Evolutionary conservation across 768 basidiomycete genomes (phyloP).

Genomic region (Terana coerulea): DNA sequence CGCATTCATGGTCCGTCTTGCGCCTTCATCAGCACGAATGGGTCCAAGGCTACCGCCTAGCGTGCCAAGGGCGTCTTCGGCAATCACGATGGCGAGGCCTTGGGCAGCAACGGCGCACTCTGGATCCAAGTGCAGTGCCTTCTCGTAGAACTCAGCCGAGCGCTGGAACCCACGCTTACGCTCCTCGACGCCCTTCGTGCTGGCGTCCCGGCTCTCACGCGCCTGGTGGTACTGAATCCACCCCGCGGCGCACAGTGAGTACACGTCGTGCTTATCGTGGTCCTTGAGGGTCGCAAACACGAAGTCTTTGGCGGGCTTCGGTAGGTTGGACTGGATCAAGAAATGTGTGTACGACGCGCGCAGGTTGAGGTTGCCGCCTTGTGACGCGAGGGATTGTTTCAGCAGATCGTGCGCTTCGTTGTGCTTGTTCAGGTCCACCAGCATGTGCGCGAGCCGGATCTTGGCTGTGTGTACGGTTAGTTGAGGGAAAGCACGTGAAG

Average conservation of each 20-base stretch:
- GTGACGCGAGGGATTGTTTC: conserved; percentile 83
- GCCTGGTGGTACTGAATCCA: conserved; percentile 85
- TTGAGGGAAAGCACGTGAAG: background rate
- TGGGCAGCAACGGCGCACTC: conserved; percentile 91
- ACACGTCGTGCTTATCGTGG: conserved; percentile 83
- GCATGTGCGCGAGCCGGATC: conserved; percentile 84
- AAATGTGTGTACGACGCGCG: conserved; percentile 94
- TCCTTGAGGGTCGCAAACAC: conserved; percentile 87
- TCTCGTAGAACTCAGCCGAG: conserved; percentile 89
- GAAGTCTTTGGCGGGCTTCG: conserved; percentile 79
- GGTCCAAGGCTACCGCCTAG: conserved; percentile 46
- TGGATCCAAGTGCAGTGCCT: conserved; percentile 81
- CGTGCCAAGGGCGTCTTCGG: conserved; percentile 83
- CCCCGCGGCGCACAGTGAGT: conserved; percentile 86
- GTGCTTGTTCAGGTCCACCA: conserved; percentile 60
- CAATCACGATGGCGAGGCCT: conserved; percentile 90
- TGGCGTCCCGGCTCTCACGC: conserved; percentile 74
- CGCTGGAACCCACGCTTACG: conserved; percentile 75
- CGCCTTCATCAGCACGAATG: conserved; percentile 54
- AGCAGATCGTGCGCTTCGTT: conserved; percentile 85
- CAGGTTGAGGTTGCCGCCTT: conserved; percentile 75
- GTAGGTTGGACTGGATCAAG: conserved; percentile 72
- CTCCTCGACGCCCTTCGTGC: conserved; percentile 55
- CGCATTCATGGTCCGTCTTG: conserved; percentile 65
- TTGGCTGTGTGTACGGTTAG: conserved; percentile 57